Base-by-base conservation (phyloP, 306 rosid species). In the Luffa aegyptiaca region DNA sequence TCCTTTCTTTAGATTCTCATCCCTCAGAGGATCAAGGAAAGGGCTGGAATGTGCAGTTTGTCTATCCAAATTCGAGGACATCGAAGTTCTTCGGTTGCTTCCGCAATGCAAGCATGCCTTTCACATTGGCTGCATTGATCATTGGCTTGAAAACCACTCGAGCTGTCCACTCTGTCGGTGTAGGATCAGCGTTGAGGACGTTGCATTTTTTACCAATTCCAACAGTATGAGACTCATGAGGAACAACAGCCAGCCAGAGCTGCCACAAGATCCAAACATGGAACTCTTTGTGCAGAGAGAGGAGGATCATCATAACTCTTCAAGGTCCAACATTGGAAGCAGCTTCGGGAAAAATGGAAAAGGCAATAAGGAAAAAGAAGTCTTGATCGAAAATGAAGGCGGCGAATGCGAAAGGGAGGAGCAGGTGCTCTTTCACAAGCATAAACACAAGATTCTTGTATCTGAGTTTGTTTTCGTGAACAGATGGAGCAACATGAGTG, bases 21-120 rank as follows among this genome's bases (percentile, higher is more conserved):
- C 97, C 4, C 91, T 95, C 21, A 90, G 79, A 82, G 97, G 97
- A 10, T 89, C 97, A 18, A 95, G 75, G 39, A 93, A 93, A 82
- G 99, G 97, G 3, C 90, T 95, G 1, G 99, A 95, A 82, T 95
- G 99, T 81, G 42, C 96, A n/a, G 97, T 95, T 9, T 95, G 97
- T 74, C 71, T 95, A 14, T 91, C 97, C 0, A 92, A 90, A 61
- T 95, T 93, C 7, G 96, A 93, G 85, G 99, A 91, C 21, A 56
- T 87, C 8, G 97, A 95, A 81, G 81, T 90, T 18, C 87, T 95
- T n/a, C 87, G 97, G 72, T 79, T 95, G 10, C 82, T 95, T 33
- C 99, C 97, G 13, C 89, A 95, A 73, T 95, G 97, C 70, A 91
- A 89, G 36, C 99, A 95, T 84, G 97, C 94, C 58, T 95, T 95